Percentiles rank a stretch among this genome's conserved stretches.
phyloP scores from a whole-genome alignment of 2,329 filamentous ascomycete genomes.

The Beauveria sp. region DNA sequence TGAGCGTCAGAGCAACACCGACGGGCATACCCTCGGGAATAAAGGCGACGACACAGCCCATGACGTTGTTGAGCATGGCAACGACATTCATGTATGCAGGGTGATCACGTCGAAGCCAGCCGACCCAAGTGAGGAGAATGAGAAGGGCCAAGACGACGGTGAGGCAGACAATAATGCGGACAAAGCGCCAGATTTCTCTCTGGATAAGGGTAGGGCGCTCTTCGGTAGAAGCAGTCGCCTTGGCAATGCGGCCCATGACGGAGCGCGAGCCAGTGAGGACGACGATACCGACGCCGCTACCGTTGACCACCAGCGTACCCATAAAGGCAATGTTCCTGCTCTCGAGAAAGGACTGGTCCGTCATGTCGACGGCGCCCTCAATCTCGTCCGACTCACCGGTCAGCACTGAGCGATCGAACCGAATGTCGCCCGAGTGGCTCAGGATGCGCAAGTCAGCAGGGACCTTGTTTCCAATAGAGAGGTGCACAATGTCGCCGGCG shows the following conservation, averaged over 20 bases:
- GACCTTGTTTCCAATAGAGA: constrained; percentile 40
- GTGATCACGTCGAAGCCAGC: constrained; percentile 32
- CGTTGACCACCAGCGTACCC: constrained; percentile 35
- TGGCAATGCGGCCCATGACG: constrained; percentile 35
- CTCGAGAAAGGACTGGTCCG: constrained; percentile 34
- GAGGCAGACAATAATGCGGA: constrained; percentile 32
- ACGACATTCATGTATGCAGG: constrained; percentile 32
- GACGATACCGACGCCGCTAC: constrained; percentile 31
- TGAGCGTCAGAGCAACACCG: constrained; percentile 31
- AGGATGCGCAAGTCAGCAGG: constrained; percentile 40
- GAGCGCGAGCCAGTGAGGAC: constrained; percentile 31
- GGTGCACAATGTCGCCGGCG: constrained; percentile 37
- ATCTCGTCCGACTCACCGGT: constrained; percentile 36
- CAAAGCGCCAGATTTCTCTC: constrained; percentile 35
- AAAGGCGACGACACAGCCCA: constrained; percentile 34
- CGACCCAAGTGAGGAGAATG: constrained; percentile 39
- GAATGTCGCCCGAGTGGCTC: constrained; percentile 32
- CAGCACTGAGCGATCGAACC: constrained; percentile 34
- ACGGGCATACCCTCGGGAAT: constrained; percentile 34
- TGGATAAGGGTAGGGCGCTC: constrained; percentile 33
- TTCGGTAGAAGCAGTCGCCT: constrained; percentile 28
- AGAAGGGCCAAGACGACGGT: constrained; percentile 30
- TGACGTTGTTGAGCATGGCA: constrained; percentile 37
- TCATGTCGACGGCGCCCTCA: constrained; percentile 31
- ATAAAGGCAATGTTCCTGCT: constrained; percentile 36